These are phyloP conservation scores for Xylariaceae sp. DNA, from an alignment of 2,329 filamentous ascomycete genomes.

Conservation along the genomic window DNA sequence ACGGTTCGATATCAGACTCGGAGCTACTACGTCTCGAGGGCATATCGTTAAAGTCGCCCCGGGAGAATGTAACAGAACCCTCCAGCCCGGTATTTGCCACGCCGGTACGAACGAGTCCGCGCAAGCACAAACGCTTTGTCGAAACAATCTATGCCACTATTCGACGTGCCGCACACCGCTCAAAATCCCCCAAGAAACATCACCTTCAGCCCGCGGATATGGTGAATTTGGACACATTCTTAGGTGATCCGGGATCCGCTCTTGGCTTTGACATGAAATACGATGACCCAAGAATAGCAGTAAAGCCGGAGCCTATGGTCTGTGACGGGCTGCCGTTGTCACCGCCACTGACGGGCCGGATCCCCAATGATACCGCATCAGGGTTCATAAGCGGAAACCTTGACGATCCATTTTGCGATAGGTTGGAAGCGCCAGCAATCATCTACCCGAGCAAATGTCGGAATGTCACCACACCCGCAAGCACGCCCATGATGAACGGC, in stretches of 20 bases:
- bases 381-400: conserved; percentile 31
- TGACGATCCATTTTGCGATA: conserved; percentile 32
- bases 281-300: conserved; percentile 11
- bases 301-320: conserved; percentile 25
- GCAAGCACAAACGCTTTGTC: conserved; percentile 28
- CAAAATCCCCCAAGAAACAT: conserved; percentile 18
- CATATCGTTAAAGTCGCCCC: conserved; percentile 41
- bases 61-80: conserved; percentile 25
- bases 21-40: conserved; percentile 45
- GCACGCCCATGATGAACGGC: conserved; percentile 25
- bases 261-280: conserved; percentile 19
- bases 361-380: conserved; percentile 23
- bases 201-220: conserved; percentile 12
- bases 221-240: conserved; percentile 13
- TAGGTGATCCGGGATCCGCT: conserved; percentile 6
- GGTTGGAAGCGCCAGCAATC: conserved; percentile 15
- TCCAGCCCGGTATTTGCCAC: conserved; percentile 29
- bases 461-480: conserved; percentile 22
- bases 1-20: conserved; percentile 44
- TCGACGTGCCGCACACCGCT: conserved; percentile 26
- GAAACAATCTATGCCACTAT: conserved; percentile 30
- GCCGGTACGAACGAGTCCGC: conserved; percentile 25
- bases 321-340: conserved; percentile 28
- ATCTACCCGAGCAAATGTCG: conserved; percentile 14
- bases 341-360: conserved; percentile 30